phyloP scores from a whole-genome alignment of 306 rosid genomes.

The Canavalia gladiata region DNA sequence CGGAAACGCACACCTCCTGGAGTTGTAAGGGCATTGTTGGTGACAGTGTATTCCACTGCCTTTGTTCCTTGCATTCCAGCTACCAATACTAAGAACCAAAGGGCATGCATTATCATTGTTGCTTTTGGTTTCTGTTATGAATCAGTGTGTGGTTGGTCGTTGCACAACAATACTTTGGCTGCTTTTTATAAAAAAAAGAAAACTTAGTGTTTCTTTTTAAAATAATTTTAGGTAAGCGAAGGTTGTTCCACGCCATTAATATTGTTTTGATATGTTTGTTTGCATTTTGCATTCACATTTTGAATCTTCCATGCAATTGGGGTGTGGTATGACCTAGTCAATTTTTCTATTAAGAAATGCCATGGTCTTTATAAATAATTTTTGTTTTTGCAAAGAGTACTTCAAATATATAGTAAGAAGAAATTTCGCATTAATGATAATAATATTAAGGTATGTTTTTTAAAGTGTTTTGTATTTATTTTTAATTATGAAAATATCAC shows the following conservation, averaged over 20 bases:
- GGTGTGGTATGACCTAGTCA: not conserved
- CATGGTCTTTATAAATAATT: too few relatives aligned
- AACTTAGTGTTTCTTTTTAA: not conserved
- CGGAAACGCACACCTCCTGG: constrained; percentile 57
- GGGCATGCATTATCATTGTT: constrained; percentile 34
- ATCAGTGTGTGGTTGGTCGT: not conserved
- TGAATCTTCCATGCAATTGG: not conserved
- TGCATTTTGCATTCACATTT: not conserved
- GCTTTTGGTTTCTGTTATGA: not conserved
- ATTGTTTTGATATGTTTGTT: not conserved
- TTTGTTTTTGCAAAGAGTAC: too few relatives aligned
- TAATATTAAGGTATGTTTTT: too few relatives aligned
- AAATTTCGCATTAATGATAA: too few relatives aligned
- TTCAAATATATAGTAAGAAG: too few relatives aligned
- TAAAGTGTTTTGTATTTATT: too few relatives aligned
- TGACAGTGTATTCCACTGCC: constrained; percentile 54
- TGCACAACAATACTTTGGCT: not conserved
- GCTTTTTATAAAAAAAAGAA: not conserved
- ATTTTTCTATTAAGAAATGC: too few relatives aligned
- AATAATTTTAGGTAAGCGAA: too few relatives aligned
- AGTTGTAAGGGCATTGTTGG: constrained; percentile 55
- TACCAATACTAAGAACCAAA: constrained; percentile 47
- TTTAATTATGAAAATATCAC: too few relatives aligned
- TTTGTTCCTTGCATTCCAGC: constrained; percentile 36
- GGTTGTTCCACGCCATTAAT: too few relatives aligned